Base-by-base conservation (phyloP, 768 basidiomycete genomes). In the Cystoderma amianthinum region DNA sequence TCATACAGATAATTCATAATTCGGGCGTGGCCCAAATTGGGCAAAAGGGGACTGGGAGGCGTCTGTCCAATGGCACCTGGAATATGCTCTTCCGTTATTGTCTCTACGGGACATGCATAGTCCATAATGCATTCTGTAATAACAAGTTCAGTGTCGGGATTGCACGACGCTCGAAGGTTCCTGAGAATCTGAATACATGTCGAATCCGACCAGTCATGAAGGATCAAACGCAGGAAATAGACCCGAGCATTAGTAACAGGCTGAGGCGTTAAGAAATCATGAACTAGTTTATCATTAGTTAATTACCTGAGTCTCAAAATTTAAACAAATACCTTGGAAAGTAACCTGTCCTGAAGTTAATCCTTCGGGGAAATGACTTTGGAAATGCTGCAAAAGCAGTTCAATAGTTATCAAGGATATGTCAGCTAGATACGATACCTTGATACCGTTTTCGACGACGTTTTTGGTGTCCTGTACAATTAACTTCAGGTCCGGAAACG, bases 201-300 rank as follows among this genome's bases (percentile, higher is more conserved):
- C 1, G 62, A 63, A 47, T 88, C 81, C 1, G 84, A 78, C 85
- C 86, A 88, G 51, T 90, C 86, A 49, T 90, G 86, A 23, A 85
- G 64, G 28, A 87, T 73, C n/a, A 80, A 78, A 17, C 85, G 76
- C 21, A 87, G 64, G 24, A 88, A 64, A 53, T 80, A 90, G 5
- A 86, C 76, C 0, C 81, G 72, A 44, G 82, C 67, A 39, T 73
- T 49, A 42, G 51, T 57, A 38, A 66, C 53, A 2, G 72, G 72
- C 51, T 89, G 86, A 0, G 78, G 72, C 3, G 67, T 72, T 55
- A 89, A 88, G 55, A 88, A 89, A 60, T 88, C 83, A 49, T 89
- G 85, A 1, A 71, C 82, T 78, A 39, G n/a, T n/a, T n/a, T n/a
- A n/a, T n/a, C n/a, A n/a, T n/a, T 30, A 17, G 10, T 10, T n/a